Base-by-base conservation (phyloP, 106 monocot species). In the Dioscorea zingiberensis region DNA sequence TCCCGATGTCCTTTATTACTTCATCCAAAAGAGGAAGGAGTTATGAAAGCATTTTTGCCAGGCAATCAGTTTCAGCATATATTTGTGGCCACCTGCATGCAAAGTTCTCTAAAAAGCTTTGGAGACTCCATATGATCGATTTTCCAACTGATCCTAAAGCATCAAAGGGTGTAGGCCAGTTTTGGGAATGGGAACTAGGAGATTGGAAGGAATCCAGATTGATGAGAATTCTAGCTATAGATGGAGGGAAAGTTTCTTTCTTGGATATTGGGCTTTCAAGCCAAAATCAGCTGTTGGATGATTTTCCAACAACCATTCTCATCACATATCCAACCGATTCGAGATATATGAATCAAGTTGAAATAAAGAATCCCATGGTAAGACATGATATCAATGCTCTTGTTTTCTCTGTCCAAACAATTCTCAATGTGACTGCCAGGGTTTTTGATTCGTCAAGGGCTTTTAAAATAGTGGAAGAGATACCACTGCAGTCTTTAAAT, bases 131-230 rank as follows among this genome's bases (percentile, higher is more conserved):
- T 75, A 32, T 24, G 13, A n/a, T 74, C 23, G 53, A 69, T 48
- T 25, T 68, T 23, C 4, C 60, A 30, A 21, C 64, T 72, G 70
- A 72, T 69, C 55, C 62, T 68, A 69, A 47, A 62, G 53, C 59
- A 19, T 32, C 25, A 19, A 68, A 73, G 18, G 55, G 44, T 25
- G 46, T 21, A 2, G 62, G 67, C 19, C 64, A 68, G 47, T 94
- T 90, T 71, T 94, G 90, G 90, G 94, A 94, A 48, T 94, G 94
- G 94, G 94, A 94, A 76, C 64, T 94, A n/a, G 90, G 94, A 69
- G 94, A 94, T 59, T 94, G 94, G 90, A 94, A 90, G 58, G 90
- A 90, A 1, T 79, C 65, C 21, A 86, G 83, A 72, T 62, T 87
- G 47, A 73, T 86, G 14, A 81, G 94, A 55, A 84, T 94, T 76